Evolutionary conservation across 495 filamentous ascomycete genomes (phyloP).

Genomic region (Penicillium waksmanii): DNA sequence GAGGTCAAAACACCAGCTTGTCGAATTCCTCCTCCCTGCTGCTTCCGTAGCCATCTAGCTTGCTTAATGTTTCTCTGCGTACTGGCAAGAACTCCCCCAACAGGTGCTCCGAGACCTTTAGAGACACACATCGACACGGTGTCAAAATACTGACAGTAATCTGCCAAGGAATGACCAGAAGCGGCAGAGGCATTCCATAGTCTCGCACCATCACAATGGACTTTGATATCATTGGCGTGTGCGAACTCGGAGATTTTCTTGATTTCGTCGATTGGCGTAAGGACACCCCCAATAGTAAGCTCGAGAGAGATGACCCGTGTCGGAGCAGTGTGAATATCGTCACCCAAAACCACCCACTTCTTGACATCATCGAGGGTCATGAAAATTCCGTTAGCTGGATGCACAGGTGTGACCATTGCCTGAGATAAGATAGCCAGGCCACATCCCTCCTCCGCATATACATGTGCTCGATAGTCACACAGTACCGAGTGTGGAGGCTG

Average conservation of each 20-base stretch:
- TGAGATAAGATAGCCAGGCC: constrained; percentile 64
- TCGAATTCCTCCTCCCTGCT: constrained; percentile 32
- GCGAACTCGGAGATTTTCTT: constrained; percentile 34
- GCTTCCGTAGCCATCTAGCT: constrained; percentile 31
- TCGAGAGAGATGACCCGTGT: constrained; percentile 40
- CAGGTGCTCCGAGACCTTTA: constrained; percentile 33
- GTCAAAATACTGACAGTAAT: constrained; percentile 31
- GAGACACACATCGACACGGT: constrained; percentile 32
- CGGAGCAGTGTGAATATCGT: constrained; percentile 40
- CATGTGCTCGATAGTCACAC: constrained; percentile 67
- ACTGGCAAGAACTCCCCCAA: constrained; percentile 28
- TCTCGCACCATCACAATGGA: constrained; percentile 41
- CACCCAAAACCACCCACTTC: constrained; percentile 43
- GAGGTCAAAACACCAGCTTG: constrained; percentile 32
- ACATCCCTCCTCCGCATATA: constrained; percentile 73
- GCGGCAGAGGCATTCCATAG: constrained; percentile 37
- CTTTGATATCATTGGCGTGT: constrained; percentile 30
- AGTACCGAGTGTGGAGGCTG: constrained; percentile 75
- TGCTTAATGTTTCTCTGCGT: constrained; percentile 21
- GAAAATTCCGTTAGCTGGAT: constrained; percentile 65
- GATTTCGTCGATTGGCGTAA: constrained; percentile 38
- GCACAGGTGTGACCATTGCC: constrained; percentile 60
- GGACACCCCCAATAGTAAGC: constrained; percentile 34
- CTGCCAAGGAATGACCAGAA: constrained; percentile 18
- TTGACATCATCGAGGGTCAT: constrained; percentile 71